These are phyloP conservation scores for Rhododendron vialii DNA, from an alignment of 148 eudicot genomes.

Conservation along the genomic window DNA sequence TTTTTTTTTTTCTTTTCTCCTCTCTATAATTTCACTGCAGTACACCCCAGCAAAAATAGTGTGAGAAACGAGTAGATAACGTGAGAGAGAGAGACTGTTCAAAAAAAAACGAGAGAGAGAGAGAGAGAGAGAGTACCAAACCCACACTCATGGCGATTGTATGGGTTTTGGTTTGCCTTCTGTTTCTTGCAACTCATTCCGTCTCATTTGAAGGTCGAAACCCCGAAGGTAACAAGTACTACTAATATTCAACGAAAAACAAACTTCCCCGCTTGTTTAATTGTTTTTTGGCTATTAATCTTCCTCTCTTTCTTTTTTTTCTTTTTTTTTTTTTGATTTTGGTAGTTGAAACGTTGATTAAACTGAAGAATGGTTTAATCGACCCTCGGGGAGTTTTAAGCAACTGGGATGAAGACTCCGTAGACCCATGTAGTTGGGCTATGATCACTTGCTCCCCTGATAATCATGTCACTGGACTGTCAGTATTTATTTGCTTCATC, in stretches of 20 bases:
- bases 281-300: background rate
- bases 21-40: background rate
- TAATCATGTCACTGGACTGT: constrained; percentile 76
- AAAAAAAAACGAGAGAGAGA: background rate
- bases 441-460: constrained; percentile 92
- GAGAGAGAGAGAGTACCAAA: background rate
- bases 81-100: background rate
- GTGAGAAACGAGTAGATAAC: background rate
- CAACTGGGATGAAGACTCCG: constrained; percentile 96
- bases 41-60: background rate
- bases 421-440: constrained; percentile 98
- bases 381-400: constrained; percentile 77
- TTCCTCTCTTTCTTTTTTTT: background rate
- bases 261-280: background rate
- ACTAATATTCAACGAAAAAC: background rate
- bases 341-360: constrained; percentile 79
- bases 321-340: background rate
- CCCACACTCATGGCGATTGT: background rate
- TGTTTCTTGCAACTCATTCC: constrained; percentile 24
- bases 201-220: constrained; percentile 65
- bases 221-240: constrained; percentile 55
- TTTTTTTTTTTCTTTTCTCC: background rate
- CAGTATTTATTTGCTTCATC: constrained; percentile 13
- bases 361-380: constrained; percentile 39
- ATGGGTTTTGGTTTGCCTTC: constrained; percentile 15